Conservation (phyloP, 352 stramenopile species). For the Blastocystis sp. region DNA sequence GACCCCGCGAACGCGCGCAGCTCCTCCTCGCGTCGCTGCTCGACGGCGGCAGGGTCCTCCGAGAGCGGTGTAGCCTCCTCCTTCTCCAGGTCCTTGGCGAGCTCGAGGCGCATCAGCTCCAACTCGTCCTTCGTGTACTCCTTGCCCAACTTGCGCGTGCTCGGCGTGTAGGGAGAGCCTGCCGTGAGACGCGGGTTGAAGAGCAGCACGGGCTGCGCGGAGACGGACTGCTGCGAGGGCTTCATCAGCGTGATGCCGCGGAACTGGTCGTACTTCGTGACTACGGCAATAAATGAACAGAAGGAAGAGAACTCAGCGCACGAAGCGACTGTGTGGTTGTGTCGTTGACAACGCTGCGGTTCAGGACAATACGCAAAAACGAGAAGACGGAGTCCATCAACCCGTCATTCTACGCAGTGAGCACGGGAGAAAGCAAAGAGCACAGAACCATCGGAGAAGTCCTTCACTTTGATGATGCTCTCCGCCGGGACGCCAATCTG, state of each 20-base stretch:
- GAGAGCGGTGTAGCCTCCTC: not conserved
- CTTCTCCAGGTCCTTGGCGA: constrained; percentile 38
- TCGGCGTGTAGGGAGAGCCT: constrained; percentile 11
- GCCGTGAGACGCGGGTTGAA: not conserved
- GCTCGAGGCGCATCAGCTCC: constrained; percentile 4
- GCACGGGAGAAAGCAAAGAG: not conserved
- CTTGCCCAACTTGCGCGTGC: constrained; percentile 4
- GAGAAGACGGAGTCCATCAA: constrained; percentile 24
- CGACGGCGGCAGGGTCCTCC: not conserved
- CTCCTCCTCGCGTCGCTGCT: not conserved
- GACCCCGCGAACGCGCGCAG: not conserved
- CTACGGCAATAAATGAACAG: not conserved
- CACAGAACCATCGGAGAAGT: constrained; percentile 10
- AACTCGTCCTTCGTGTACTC: constrained; percentile 41
- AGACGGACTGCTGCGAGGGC: not conserved
- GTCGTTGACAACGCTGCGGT: constrained; percentile 56
- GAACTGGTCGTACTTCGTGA: constrained; percentile 60
- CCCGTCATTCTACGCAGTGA: constrained; percentile 4
- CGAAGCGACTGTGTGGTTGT: constrained; percentile 36
- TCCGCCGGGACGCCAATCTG: constrained; percentile 2
- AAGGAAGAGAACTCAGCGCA: not conserved
- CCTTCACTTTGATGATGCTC: constrained; percentile 21
- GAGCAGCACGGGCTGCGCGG: not conserved
- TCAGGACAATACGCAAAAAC: constrained; percentile 46
- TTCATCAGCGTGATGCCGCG: not conserved